Evolutionary conservation across 1,284 basidiomycete species (phyloP).

Genomic region (Puccinia horiana): DNA sequence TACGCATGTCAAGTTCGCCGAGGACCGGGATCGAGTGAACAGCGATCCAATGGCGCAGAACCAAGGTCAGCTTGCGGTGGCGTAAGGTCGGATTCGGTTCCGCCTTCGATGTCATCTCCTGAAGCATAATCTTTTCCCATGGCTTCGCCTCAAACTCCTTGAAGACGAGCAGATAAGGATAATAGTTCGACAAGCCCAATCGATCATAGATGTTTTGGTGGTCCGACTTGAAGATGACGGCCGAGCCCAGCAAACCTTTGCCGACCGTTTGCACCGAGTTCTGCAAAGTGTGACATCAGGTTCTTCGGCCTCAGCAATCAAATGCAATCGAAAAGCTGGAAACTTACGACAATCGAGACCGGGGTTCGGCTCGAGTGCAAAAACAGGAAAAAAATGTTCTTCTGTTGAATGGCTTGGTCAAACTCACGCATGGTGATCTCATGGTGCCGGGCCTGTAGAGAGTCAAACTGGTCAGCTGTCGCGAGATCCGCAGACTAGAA

Average conservation of each 20-base stretch:
- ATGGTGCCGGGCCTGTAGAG: conserved; percentile 7
- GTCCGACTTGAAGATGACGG: conserved; percentile 14
- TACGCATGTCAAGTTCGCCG: conserved; percentile 6
- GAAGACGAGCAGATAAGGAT: conserved; percentile 23
- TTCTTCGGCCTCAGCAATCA: neutral
- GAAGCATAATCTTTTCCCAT: neutral
- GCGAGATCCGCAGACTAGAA: neutral
- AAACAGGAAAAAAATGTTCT: conserved; percentile 41
- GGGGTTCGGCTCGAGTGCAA: conserved; percentile 24
- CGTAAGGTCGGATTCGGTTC: neutral
- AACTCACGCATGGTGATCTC: conserved; percentile 18
- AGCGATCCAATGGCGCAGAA: conserved; percentile 15
- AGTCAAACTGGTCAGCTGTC: neutral
- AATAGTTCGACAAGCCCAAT: neutral
- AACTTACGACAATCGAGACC: neutral
- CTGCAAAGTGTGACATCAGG: neutral
- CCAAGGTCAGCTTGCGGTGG: neutral
- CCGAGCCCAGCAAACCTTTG: neutral
- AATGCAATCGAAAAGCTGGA: neutral
- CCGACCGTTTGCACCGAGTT: conserved; percentile 10
- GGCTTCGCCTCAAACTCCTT: neutral
- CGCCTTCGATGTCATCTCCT: neutral
- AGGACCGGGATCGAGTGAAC: conserved; percentile 10
- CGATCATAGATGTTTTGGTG: neutral
- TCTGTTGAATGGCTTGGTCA: neutral